A percentile compares a stretch with the other conserved stretches of the same genome.
Evolutionary conservation across 257 asterid species (phyloP).

Genomic region (Primulina eburnea): DNA sequence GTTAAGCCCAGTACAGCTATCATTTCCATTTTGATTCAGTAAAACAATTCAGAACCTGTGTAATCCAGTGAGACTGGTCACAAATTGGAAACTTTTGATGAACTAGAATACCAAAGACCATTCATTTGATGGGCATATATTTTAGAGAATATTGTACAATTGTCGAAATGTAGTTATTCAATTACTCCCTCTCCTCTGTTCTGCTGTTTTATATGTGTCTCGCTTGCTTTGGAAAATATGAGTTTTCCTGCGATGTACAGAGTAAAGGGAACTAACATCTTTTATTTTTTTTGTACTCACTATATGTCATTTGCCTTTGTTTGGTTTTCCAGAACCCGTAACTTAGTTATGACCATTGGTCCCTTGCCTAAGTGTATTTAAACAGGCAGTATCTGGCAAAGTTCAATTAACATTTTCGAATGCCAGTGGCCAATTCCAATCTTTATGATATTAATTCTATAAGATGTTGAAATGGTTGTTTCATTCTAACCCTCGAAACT

Average conservation of each 20-base stretch:
- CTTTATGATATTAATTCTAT: neutral
- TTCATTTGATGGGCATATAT: neutral
- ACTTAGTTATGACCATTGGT: too few species aligned
- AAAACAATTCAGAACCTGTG: neutral
- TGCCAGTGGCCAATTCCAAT: neutral
- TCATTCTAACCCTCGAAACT: conserved; percentile 17
- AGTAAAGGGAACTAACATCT: neutral
- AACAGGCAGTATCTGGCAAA: neutral
- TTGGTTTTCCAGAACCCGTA: too few species aligned
- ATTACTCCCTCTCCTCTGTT: neutral
- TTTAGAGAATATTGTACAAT: neutral
- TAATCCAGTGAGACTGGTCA: neutral
- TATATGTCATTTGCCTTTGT: too few species aligned
- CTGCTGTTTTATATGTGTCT: conserved; percentile 16
- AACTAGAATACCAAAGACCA: neutral
- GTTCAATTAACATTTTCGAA: neutral
- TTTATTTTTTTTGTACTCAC: too few species aligned
- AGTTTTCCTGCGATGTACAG: neutral
- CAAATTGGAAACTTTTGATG: neutral
- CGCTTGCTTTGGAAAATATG: neutral
- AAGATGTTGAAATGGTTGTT: conserved; percentile 11
- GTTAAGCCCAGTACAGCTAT: neutral
- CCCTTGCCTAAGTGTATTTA: too few species aligned
- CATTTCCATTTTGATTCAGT: neutral
- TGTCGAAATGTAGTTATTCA: neutral